Evolutionary conservation across 164 flowering plant species (phyloP), one percentile per base, ranked within the genome.

Genomic region (Macadamia tetraphylla): DNA sequence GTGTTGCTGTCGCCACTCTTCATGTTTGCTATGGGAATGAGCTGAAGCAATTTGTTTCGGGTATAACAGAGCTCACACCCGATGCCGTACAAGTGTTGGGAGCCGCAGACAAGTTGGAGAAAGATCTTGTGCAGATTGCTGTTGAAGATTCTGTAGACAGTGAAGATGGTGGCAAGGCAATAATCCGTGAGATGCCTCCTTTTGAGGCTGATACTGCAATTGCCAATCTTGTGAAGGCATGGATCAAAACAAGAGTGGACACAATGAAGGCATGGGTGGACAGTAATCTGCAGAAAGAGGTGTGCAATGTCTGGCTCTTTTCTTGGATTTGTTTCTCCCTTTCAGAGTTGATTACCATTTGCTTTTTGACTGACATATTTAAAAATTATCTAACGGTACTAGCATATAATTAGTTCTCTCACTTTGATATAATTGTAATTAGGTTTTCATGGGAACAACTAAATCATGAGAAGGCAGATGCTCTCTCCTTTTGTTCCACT

Each of bases 101-200:
- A 71, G 85, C 97, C 67, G 95, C 99, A 23, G 91, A 90, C 71
- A 90, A 86, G 71, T 74, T 94, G 83, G 99, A 94, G 82, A 85
- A 88, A 73, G 89, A 86, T 82, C 90, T 94, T 2, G 97, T 94
- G 58, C 88, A 85, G 71, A 89, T 92, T 73, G 99, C 97, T 9
- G 97, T 94, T 55, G 90, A 86, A 76, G 97, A 94, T 77, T 74
- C 99, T 12, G 95, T 83, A 35, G 91, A 92, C 49, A 92, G 99
- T 73, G 99, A 94, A 13, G 99, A 94, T 81, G 95, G 97, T 70
- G 99, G 99, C 29, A 94, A 88, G 79, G 82, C 91, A 43, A 83
- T 92, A 64, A 90, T 94, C 59, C 79, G 80, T 44, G 97, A 92
- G 82, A 92, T 94, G 95, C 85, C 83, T 68, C 97, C 98, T 72